Evolutionary conservation across 1,139 yeast genomes (phyloP).

Genomic region (Suhomyces wounanorum): DNA sequence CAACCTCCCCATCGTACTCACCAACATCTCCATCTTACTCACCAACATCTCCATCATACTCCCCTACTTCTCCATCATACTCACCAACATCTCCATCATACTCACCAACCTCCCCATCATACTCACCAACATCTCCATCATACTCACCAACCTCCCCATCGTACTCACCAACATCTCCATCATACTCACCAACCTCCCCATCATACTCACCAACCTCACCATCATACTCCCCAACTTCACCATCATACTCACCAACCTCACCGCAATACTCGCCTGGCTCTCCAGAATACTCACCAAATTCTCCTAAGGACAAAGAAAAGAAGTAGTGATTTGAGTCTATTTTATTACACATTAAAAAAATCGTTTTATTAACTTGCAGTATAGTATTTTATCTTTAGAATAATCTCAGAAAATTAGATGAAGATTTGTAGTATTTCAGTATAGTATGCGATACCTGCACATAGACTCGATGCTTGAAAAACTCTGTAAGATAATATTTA

Average conservation of each 20-base stretch:
- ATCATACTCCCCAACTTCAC: slow-evolving; percentile 52
- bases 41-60: slow-evolving; percentile 64
- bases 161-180: slow-evolving; percentile 61
- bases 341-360: slow-evolving; percentile 2
- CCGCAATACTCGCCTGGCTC: slow-evolving; percentile 64
- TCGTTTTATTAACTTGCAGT: slow-evolving; percentile 7
- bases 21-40: slow-evolving; percentile 67
- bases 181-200: slow-evolving; percentile 64
- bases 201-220: slow-evolving; percentile 63
- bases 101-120: slow-evolving; percentile 50
- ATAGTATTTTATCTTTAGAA: slow-evolving; percentile 3
- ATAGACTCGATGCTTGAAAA: background rate
- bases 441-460: background rate
- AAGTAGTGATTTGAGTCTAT: slow-evolving; percentile 7
- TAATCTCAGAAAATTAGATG: slow-evolving; percentile 1
- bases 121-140: slow-evolving; percentile 56
- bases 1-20: slow-evolving; percentile 56
- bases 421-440: background rate
- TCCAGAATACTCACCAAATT: slow-evolving; percentile 62
- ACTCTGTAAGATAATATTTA: background rate
- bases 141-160: slow-evolving; percentile 64
- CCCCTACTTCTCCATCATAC: slow-evolving; percentile 67
- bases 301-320: slow-evolving; percentile 33
- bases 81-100: slow-evolving; percentile 64
- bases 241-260: slow-evolving; percentile 61